Evolutionary conservation across 192 early-diverging fungal species (phyloP), one percentile per base, ranked within the genome.

Genomic region (Backusella macrospora): DNA sequence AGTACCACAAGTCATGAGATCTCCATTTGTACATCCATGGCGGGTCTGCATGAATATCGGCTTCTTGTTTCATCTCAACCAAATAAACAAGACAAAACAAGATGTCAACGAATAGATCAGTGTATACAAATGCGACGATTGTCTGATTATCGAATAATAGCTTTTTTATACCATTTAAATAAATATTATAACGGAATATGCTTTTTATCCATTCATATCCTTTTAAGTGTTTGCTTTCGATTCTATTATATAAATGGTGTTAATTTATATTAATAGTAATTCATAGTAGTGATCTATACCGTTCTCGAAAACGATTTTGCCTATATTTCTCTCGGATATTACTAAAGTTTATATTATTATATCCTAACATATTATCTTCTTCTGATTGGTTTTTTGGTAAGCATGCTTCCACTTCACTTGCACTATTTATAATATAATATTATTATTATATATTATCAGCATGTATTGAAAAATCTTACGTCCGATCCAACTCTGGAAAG

Each of bases 81-180:
- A 91, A 72, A 74, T 91, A 91, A 38, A 86, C 72, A 8, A 83
- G 67, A 70, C 87, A 90, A 59, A 90, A 86, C 21, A 87, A 63
- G 0, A 85, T 23, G 64, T 91, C 90, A 3, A 86, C 83, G 3
- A 82, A 42, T 52, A 91, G 65, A 72, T 91, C 89, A 37, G 84
- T 47, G 62, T 87, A 82, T 76, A 76, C 75, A 76, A 76, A 76
- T 16, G 71, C 23, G 14, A 76, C 69, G 16, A 76, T 76, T 13
- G 62, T 71, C n/a, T 66, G 63, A 14, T 76, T 76, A 34, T 42
- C 63, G 37, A 66, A 71, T 10, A 71, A 52, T 43, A 76, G 1
- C 23, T 64, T 65, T 37, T 65, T 71, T 39, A 42, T 14, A 0
- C 23, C 69, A 0, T 38, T 29, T 42, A 66, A 10, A 21, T 76